Conservation (phyloP, 305 asterid species). For the Fraxinus dipetala region DNA sequence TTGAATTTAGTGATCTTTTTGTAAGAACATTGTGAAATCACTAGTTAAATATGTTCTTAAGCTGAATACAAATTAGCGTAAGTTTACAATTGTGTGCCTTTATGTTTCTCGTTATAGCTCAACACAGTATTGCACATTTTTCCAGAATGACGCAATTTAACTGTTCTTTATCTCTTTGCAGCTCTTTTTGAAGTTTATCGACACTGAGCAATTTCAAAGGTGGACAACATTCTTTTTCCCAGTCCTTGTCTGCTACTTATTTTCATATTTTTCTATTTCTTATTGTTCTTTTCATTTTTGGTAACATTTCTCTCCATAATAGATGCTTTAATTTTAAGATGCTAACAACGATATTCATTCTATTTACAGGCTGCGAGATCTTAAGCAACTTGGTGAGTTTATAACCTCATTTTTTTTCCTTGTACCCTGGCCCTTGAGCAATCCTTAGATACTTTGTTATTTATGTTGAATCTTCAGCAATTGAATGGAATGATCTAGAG, state of each 20-base stretch:
- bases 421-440: neutral
- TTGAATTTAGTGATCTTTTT: neutral
- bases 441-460: neutral
- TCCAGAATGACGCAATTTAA: conserved; percentile 11
- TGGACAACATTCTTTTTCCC: conserved; percentile 12
- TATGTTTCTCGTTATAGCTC: neutral
- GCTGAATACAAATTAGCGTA: neutral
- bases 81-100: neutral
- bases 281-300: neutral
- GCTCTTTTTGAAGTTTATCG: conserved; percentile 69
- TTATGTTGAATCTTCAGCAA: neutral
- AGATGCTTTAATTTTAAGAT: conserved; percentile 19
- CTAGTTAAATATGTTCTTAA: neutral
- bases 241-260: neutral
- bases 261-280: neutral
- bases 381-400: conserved; percentile 83
- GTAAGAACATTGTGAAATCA: neutral
- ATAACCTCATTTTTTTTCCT: neutral
- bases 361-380: conserved; percentile 82
- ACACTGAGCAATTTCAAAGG: conserved; percentile 97
- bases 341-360: conserved; percentile 27
- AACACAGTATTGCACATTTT: neutral
- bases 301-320: neutral
- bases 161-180: conserved; percentile 35
- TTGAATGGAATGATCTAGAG: conserved; percentile 4